Conservation (phyloP, 2,329 filamentous ascomycete species). For the Exophiala dermatitidis region DNA sequence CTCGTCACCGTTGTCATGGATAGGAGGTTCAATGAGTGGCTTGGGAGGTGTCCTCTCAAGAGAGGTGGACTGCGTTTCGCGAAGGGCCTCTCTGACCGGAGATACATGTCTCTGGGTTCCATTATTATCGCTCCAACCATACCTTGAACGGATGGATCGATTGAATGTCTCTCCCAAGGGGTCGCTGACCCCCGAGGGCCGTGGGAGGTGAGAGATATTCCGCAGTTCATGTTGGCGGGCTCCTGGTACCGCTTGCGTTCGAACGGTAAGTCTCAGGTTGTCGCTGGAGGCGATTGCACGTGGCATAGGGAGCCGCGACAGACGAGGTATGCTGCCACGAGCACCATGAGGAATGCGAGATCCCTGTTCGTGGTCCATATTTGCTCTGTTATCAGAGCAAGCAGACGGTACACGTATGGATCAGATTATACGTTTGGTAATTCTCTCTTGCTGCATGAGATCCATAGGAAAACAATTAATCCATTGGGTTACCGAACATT, state of each 20-base stretch:
- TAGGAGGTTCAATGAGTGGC: slow-evolving; percentile 17
- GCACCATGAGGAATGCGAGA: slow-evolving; percentile 7
- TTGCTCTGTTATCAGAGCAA: neutral
- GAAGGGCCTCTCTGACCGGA: slow-evolving; percentile 22
- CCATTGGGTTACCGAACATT: neutral
- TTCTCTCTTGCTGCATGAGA: neutral
- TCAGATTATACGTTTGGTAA: neutral
- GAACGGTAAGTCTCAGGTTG: slow-evolving; percentile 16
- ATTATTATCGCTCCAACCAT: slow-evolving; percentile 16
- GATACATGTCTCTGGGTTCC: slow-evolving; percentile 12
- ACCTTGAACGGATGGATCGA: slow-evolving; percentile 16
- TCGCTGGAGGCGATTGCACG: slow-evolving; percentile 22
- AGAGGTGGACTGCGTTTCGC: slow-evolving; percentile 8
- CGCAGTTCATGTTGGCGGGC: slow-evolving; percentile 21
- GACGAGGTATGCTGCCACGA: slow-evolving; percentile 19
- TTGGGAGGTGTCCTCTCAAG: slow-evolving; percentile 26
- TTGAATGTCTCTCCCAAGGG: slow-evolving; percentile 20
- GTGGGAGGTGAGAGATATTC: slow-evolving; percentile 18
- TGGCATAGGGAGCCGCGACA: slow-evolving; percentile 25
- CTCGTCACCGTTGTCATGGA: slow-evolving; percentile 22
- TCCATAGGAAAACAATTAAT: neutral
- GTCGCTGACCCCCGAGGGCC: slow-evolving; percentile 1
- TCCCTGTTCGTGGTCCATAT: slow-evolving; percentile 22
- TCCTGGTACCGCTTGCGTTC: slow-evolving; percentile 4
- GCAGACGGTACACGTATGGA: neutral